phyloP scores from a whole-genome alignment of 495 filamentous ascomycete species.

The Hypoxylon cercidicola region DNA sequence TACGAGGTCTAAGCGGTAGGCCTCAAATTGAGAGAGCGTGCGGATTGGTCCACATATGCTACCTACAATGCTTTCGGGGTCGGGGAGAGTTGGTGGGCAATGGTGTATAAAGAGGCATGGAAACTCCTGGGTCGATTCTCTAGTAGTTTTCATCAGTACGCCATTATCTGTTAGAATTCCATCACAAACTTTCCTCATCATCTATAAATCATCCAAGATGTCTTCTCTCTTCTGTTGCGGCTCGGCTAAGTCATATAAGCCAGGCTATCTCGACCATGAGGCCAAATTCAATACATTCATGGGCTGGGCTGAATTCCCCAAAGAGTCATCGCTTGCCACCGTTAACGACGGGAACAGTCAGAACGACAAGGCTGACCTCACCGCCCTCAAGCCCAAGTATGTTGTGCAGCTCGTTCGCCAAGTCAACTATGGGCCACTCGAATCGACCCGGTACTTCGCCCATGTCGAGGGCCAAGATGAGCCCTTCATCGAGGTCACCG shows the following conservation, averaged over 20 bases:
- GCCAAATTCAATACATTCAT: slow-evolving; percentile 45
- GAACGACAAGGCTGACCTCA: slow-evolving; percentile 4
- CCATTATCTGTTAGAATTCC: too few relatives aligned
- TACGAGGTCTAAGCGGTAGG: too few relatives aligned
- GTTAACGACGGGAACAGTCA: neutral
- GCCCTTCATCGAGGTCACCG: slow-evolving; percentile 44
- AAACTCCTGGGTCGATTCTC: too few relatives aligned
- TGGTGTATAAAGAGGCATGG: too few relatives aligned
- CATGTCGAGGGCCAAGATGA: slow-evolving; percentile 8
- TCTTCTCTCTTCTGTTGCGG: slow-evolving; percentile 23
- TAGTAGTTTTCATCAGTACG: too few relatives aligned
- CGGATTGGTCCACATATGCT: too few relatives aligned
- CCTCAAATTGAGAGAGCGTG: too few relatives aligned
- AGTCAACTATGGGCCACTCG: slow-evolving; percentile 49
- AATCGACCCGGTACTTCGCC: slow-evolving; percentile 49
- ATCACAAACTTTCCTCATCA: too few relatives aligned
- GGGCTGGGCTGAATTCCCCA: slow-evolving; percentile 24
- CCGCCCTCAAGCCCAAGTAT: slow-evolving; percentile 20
- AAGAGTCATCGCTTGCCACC: slow-evolving; percentile 12
- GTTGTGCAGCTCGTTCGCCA: slow-evolving; percentile 49
- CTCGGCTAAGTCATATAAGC: slow-evolving; percentile 16
- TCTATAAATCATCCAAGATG: neutral
- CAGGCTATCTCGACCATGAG: slow-evolving; percentile 33
- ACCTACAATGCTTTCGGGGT: too few relatives aligned
- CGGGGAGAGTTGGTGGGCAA: too few relatives aligned